Base-by-base conservation (phyloP, 1,139 yeast genomes). In the Hyphopichia khmerensis region DNA sequence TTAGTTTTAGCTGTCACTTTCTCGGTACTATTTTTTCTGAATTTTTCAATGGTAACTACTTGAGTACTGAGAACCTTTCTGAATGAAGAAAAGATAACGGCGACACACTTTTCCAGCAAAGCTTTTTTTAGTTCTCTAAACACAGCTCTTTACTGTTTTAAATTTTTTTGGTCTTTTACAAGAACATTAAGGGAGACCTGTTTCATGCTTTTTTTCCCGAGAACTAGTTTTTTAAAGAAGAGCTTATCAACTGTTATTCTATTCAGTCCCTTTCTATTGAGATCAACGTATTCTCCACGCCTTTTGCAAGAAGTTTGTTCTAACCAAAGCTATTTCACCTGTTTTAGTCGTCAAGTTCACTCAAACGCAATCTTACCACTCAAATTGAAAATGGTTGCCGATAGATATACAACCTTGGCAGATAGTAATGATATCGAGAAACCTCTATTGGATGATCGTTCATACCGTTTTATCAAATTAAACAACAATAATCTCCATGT, bases 361-460 rank as follows among this genome's bases (percentile, higher is more conserved):
- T 11, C 6, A n/a, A 14, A 14, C 5, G n/a, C 14, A 5, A n/a
- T 18, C n/a, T 6, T 23, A 3, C 17, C 17, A 11, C 13, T 14
- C 17, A 18, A 38, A 33, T 16, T 33, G 15, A 32, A 18, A 14
- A 30, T 39, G 36, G 26, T 19, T 24, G 16, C 24, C 13, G 42
- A 43, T 33, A 43, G 48, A 38, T 52, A 40, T 39, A 45, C 58
- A 3, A 33, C 53, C 10, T 43, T 60, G 36, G 59, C 62, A 2
- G 63, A 60, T 35, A 43, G 49, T 35, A 30, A 46, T 2, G 33
- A 56, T 21, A 64, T 79, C 8, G 72, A 74, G 24, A 84, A 81
- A 53, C 90, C 93, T 0, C 75, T 80, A 42, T 64, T 80, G 37
- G 98, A 91, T 60, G 88, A 89, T 55, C 73, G 97, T 43, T 62